Conservation (phyloP, 345 rosid species). For the Euphorbia lathyris region DNA sequence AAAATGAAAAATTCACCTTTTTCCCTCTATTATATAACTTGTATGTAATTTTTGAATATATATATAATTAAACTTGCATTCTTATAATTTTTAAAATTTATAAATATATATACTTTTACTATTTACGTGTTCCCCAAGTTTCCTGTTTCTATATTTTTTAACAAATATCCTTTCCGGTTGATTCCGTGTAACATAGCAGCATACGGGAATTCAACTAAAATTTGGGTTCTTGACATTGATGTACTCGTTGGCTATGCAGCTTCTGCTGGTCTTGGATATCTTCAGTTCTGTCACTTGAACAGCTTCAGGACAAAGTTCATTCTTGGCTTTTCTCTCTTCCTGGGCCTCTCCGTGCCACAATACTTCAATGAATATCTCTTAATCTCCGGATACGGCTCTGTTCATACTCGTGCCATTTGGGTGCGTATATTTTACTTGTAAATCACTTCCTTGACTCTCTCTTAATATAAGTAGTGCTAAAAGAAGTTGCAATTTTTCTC, state of each 20-base stretch:
- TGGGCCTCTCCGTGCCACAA: slow-evolving; percentile 78
- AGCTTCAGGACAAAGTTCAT: slow-evolving; percentile 84
- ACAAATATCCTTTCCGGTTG: no score
- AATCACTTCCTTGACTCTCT: not conserved
- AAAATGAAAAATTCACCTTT: no score
- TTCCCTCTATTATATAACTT: no score
- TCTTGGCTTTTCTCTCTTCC: slow-evolving; percentile 72
- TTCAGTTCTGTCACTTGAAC: slow-evolving; percentile 85
- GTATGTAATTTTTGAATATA: no score
- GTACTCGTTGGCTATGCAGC: slow-evolving; percentile 39
- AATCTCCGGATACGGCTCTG: slow-evolving; percentile 61
- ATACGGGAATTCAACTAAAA: no score
- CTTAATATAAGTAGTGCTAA: not conserved
- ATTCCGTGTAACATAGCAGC: no score
- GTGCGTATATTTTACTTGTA: slow-evolving; percentile 33
- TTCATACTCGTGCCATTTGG: slow-evolving; percentile 56
- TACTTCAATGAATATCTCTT: slow-evolving; percentile 68
- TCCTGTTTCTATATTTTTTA: no score
- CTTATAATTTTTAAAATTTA: no score
- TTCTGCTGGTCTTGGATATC: slow-evolving; percentile 73
- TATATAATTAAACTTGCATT: no score
- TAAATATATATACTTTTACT: no score
- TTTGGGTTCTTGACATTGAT: not conserved
- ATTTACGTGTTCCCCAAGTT: no score
- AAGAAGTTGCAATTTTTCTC: not conserved